phyloP scores from a whole-genome alignment of 2,329 filamentous ascomycete species.

The Apiospora koreana region DNA sequence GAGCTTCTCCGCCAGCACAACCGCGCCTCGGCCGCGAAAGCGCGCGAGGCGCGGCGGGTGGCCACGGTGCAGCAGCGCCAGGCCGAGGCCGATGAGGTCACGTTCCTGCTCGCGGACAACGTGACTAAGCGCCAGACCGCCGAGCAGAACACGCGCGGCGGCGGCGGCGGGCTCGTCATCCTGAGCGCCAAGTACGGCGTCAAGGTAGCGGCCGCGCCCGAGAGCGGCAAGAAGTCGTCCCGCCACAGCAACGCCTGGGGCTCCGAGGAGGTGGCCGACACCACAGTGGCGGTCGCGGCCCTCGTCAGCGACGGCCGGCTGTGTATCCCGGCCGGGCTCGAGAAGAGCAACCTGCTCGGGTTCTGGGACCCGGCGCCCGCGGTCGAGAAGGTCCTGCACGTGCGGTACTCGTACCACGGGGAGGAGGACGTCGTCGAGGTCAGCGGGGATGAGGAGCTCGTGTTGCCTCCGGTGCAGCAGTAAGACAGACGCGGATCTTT shows the following conservation, averaged over 20 bases:
- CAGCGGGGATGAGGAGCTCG: conserved; percentile 36
- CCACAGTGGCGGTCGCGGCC: conserved; percentile 49
- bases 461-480: conserved; percentile 26
- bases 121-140: conserved; percentile 40
- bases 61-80: conserved; percentile 27
- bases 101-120: conserved; percentile 41
- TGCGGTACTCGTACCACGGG: conserved; percentile 44
- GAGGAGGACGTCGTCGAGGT: conserved; percentile 38
- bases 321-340: conserved; percentile 40
- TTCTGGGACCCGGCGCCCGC: conserved; percentile 53
- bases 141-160: conserved; percentile 30
- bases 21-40: background rate
- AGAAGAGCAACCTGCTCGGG: conserved; percentile 46
- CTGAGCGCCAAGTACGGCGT: conserved; percentile 50
- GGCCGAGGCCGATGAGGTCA: conserved; percentile 47
- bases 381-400: conserved; percentile 44
- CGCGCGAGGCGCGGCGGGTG: background rate
- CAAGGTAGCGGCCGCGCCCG: conserved; percentile 22
- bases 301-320: conserved; percentile 41
- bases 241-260: conserved; percentile 24
- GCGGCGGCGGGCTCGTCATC: conserved; percentile 48
- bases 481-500: too few species aligned
- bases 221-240: background rate
- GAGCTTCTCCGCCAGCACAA: conserved; percentile 32
- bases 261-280: conserved; percentile 48